A percentile compares a stretch with the other conserved stretches of the same genome.
Conservation (phyloP, 2,329 filamentous ascomycete species). For the Chalara sp. region DNA sequence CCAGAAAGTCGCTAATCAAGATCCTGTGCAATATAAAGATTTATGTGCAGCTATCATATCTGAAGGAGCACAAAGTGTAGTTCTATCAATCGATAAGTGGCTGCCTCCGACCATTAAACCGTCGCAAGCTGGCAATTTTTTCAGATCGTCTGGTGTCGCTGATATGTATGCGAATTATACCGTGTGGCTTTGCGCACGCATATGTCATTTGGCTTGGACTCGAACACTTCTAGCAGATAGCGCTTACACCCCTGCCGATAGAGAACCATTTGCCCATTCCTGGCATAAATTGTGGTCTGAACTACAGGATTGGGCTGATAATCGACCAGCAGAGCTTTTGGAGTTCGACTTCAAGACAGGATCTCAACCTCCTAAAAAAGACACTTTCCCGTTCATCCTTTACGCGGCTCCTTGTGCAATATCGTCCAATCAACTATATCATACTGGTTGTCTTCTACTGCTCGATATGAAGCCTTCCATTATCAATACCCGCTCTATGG, state of each 20-base stretch:
- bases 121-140: constrained; percentile 18
- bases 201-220: constrained; percentile 43
- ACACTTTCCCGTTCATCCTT: constrained; percentile 30
- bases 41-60: constrained; percentile 48
- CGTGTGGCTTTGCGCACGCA: constrained; percentile 47
- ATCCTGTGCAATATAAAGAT: constrained; percentile 25
- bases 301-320: constrained; percentile 40
- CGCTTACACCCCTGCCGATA: constrained; percentile 36
- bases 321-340: constrained; percentile 38
- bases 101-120: constrained; percentile 30
- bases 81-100: constrained; percentile 44
- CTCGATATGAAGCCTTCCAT: constrained; percentile 36
- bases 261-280: constrained; percentile 32
- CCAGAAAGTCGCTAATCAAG: too few species aligned
- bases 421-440: constrained; percentile 50
- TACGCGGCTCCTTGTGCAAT: constrained; percentile 49
- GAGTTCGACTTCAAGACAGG: neutral
- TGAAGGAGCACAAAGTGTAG: constrained; percentile 38
- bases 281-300: constrained; percentile 44
- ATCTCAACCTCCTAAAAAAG: neutral
- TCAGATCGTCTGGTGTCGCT: constrained; percentile 16
- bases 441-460: constrained; percentile 47
- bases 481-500: constrained; percentile 28
- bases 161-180: constrained; percentile 55
- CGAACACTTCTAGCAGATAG: constrained; percentile 42